Conservation (phyloP, 257 asterid species). For the Solanum gandarillasii region DNA sequence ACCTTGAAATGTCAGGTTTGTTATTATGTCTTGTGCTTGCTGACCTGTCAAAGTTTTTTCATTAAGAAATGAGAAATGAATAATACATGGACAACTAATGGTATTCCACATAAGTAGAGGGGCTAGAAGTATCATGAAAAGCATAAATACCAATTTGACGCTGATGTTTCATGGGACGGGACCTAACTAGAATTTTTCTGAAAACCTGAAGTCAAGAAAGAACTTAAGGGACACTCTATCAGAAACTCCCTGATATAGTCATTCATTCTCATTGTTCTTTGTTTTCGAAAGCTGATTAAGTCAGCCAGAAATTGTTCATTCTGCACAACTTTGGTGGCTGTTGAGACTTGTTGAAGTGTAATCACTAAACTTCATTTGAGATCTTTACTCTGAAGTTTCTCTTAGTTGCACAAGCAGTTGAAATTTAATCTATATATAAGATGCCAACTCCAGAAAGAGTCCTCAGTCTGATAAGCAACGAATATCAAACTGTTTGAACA, state of each 20-base stretch:
- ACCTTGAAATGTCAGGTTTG: slow-evolving; percentile 60
- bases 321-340: not conserved
- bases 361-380: not conserved
- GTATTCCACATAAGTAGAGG: not conserved
- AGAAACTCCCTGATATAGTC: not conserved
- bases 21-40: not conserved
- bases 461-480: not conserved
- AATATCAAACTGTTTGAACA: not conserved
- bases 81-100: not conserved
- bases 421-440: not conserved
- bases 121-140: not conserved
- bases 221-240: not conserved
- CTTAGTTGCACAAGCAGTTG: not conserved
- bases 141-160: not conserved
- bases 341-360: not conserved
- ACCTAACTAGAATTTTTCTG: not conserved
- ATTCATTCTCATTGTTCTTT: not conserved
- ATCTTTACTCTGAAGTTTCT: not conserved
- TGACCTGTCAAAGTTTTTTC: not conserved
- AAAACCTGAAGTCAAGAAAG: not conserved
- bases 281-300: not conserved
- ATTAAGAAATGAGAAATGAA: not conserved
- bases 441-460: not conserved
- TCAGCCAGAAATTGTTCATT: not conserved
- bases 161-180: not conserved